Conservation (phyloP, 2,329 filamentous ascomycete genomes). For the Cercospora zeae-maydis region DNA sequence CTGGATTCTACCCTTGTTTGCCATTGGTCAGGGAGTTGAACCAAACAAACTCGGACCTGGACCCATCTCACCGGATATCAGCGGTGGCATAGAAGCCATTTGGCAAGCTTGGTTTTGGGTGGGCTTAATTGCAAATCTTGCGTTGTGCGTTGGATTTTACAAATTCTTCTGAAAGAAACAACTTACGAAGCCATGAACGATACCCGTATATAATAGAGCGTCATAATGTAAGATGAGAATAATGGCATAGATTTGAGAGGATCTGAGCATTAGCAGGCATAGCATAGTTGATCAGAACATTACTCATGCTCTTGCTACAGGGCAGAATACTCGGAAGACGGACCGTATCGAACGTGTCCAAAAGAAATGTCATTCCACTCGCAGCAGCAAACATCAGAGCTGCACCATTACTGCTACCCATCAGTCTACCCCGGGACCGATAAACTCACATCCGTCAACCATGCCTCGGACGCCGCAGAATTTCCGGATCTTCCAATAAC, state of each 20-base stretch:
- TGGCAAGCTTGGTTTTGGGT: constrained; percentile 27
- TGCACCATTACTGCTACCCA: no score
- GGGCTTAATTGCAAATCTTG: constrained; percentile 22
- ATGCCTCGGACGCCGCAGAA: not conserved
- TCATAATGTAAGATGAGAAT: not conserved
- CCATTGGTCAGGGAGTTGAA: constrained; percentile 55
- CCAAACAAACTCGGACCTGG: constrained; percentile 60
- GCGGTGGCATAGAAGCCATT: constrained; percentile 41
- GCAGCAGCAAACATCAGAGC: no score
- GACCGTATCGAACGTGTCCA: no score
- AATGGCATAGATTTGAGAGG: not conserved
- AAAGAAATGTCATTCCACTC: no score
- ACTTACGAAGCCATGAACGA: constrained; percentile 24
- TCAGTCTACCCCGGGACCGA: not conserved
- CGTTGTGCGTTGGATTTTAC: constrained; percentile 26
- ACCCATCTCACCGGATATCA: constrained; percentile 59
- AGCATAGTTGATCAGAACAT: not conserved
- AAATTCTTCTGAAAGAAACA: constrained; percentile 29
- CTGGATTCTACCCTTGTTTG: constrained; percentile 64
- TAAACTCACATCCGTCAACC: not conserved
- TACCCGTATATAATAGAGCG: not conserved
- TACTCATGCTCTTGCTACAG: no score
- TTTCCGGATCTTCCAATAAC: not conserved
- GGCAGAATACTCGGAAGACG: no score
- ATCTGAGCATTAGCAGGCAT: not conserved